These are phyloP conservation scores for Diaporthe sp. DNA, from an alignment of 2,329 filamentous ascomycete genomes.

Conservation along the genomic window DNA sequence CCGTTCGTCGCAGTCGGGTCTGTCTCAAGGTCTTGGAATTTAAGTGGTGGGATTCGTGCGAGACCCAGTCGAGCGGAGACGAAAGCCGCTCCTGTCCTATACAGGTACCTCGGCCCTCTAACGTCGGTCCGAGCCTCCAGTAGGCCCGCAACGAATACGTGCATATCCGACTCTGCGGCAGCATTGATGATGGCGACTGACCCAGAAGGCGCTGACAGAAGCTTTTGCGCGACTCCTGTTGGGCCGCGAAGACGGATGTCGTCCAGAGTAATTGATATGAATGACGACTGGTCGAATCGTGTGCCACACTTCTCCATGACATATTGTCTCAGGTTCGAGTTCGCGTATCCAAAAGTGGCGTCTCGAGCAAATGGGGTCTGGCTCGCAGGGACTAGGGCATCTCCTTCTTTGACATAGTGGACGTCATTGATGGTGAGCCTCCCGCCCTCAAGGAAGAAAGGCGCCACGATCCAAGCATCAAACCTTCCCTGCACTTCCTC, in stretches of 20 bases:
- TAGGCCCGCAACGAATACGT: slow-evolving; percentile 65
- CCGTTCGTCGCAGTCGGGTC: slow-evolving; percentile 43
- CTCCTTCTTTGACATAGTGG: slow-evolving; percentile 68
- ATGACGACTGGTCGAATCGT: slow-evolving; percentile 50
- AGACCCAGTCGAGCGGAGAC: slow-evolving; percentile 65
- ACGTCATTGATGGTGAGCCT: slow-evolving; percentile 68
- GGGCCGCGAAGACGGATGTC: slow-evolving; percentile 44
- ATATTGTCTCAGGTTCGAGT: slow-evolving; percentile 65
- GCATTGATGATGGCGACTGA: slow-evolving; percentile 63
- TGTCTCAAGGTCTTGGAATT: slow-evolving; percentile 57
- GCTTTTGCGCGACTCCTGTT: slow-evolving; percentile 45
- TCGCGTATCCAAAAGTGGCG: slow-evolving; percentile 68
- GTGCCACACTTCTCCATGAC: slow-evolving; percentile 66
- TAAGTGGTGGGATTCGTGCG: slow-evolving; percentile 62
- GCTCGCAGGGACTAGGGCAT: slow-evolving; percentile 60
- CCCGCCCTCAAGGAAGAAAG: slow-evolving; percentile 71
- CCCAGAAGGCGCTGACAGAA: slow-evolving; percentile 52
- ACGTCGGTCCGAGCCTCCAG: slow-evolving; percentile 51
- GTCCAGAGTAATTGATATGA: slow-evolving; percentile 58
- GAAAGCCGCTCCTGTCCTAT: slow-evolving; percentile 56
- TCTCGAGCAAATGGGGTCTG: slow-evolving; percentile 69
- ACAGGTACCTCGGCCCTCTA: slow-evolving; percentile 48
- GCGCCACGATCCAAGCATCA: slow-evolving; percentile 67
- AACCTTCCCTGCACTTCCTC: slow-evolving; percentile 61
- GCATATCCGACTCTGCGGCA: slow-evolving; percentile 63